Base-by-base conservation (phyloP, 2,329 filamentous ascomycete genomes). In the Colletotrichum melonis region DNA sequence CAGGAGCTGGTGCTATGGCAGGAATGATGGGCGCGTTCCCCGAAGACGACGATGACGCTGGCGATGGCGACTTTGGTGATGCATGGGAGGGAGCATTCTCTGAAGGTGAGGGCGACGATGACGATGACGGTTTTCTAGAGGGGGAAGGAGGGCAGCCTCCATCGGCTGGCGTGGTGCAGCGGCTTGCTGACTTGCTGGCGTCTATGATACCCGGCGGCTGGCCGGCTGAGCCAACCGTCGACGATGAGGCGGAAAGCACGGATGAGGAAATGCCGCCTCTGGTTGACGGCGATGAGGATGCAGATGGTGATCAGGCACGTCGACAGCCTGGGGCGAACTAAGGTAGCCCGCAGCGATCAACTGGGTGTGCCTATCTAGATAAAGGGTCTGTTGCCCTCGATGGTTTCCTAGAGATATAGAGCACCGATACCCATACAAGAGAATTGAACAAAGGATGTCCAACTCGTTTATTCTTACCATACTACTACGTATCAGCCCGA, bases 1-100 rank as follows among this genome's bases (percentile, higher is more conserved):
- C 22, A 14, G 63, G 66, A 9, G 66, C 59, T 11, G 66, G 70
- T n/a, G 65, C 59, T 4, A 38, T 42, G 11, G 69, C 30, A 7
- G 70, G 46, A 14, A 69, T 67, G 35, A 38, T 68, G 26, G 75
- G 57, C 2, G 72, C 67, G 5, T 75, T 74, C 38, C 63, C 72
- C 14, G 75, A 68, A 4, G 74, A 75, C 2, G 76, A 63, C 6
- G 62, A 73, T 5, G 73, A 67, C 2, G 71, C 71, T 28, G 63
- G 57, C 2, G 38, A 16, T 4, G 65, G 63, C 16, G 55, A 55
- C 2, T 65, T 64, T 26, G 52, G 46, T 30, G 59, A 70, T 28
- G 64, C 64, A 5, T 75, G 72, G 70, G 76, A 74, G 14, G 75
- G 68, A 26, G 74, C 63, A 42, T 63, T 75, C 14, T 71, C 65